Conservation (phyloP, 2,329 filamentous ascomycete genomes). For the Alternaria brassicae region DNA sequence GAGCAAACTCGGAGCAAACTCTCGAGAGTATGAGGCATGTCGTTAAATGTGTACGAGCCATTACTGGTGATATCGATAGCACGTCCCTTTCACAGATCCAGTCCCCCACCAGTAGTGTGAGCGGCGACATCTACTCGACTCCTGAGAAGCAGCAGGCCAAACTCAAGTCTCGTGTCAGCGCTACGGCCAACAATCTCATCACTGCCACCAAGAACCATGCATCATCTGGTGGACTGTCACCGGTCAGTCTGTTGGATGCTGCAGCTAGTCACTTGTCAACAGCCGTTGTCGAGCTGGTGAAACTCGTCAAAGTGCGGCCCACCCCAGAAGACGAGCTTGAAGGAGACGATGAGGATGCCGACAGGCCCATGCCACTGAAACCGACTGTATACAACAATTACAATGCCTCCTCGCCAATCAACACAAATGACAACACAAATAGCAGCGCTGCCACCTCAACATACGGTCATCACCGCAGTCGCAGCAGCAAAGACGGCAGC, state of each 20-base stretch:
- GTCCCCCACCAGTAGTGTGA: slow-evolving; percentile 47
- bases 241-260: slow-evolving; percentile 91
- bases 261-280: slow-evolving; percentile 89
- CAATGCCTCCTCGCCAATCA: slow-evolving; percentile 31
- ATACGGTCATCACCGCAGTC: slow-evolving; percentile 31
- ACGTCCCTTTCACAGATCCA: slow-evolving; percentile 57
- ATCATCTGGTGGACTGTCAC: slow-evolving; percentile 80
- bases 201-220: slow-evolving; percentile 94
- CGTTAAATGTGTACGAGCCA: slow-evolving; percentile 79
- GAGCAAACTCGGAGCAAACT: slow-evolving; percentile 74
- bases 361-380: slow-evolving; percentile 48
- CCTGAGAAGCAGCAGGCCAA: slow-evolving; percentile 66
- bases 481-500: slow-evolving; percentile 49
- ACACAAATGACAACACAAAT: slow-evolving; percentile 27
- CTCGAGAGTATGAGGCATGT: slow-evolving; percentile 88
- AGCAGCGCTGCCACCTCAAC: slow-evolving; percentile 15
- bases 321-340: slow-evolving; percentile 80
- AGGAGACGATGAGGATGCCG: slow-evolving; percentile 65
- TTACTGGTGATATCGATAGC: slow-evolving; percentile 77
- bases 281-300: slow-evolving; percentile 84
- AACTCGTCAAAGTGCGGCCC: slow-evolving; percentile 80
- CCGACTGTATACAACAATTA: slow-evolving; percentile 31
- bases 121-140: slow-evolving; percentile 38
- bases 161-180: slow-evolving; percentile 83
- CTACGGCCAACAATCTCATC: slow-evolving; percentile 93